Evolutionary conservation across 768 basidiomycete genomes (phyloP), one percentile per base, ranked within the genome.

Genomic region (Hericium coralloides): DNA sequence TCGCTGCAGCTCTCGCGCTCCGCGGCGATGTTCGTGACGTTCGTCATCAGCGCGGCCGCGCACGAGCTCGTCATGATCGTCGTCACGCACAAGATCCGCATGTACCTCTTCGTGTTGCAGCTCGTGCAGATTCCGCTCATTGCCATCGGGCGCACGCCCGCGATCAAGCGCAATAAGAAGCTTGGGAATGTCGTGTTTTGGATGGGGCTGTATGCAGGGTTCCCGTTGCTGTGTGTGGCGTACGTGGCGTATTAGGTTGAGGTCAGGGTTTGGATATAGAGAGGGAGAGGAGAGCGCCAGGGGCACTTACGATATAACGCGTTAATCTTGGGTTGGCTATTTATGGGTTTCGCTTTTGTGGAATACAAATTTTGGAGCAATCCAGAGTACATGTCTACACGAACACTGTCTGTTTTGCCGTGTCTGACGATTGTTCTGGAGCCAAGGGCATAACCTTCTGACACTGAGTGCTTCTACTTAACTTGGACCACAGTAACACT

Each of bases 1-100:
- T 80, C 84, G 54, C 88, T 90, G 69, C 78, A 81, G 58, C 71
- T 97, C 53, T 89, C 90, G 45, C 82, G 80, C 57, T 78, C 79
- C 5, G 76, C 79, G n/a, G 97, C 97, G 12, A 92, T 95, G 80
- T 84, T 95, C 65, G 61, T 93, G 53, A 99, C 97, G 0, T 99
- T 99, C 76, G 70, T 95, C 4, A 73, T 98, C 49, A 93, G 90
- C 56, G 95, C 95, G 0, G 80, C 80, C 54, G 87, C 84, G 36
- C 95, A 99, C 64, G 97, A 98, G 68, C 76, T 99, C 31, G 94
- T 98, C 56, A 99, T 99, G 97, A 83, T 86, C 2, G 79, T 98
- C 55, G 95, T 98, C 14, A 94, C 92, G 20, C 83, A 88, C 66
- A 99, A 99, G 76, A 78, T 98, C 58, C 76, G 89, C 89, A 80